Evolutionary conservation across 805 yeast genomes (phyloP), one percentile per base, ranked within the genome.

Genomic region (Grigorovia humatica): DNA sequence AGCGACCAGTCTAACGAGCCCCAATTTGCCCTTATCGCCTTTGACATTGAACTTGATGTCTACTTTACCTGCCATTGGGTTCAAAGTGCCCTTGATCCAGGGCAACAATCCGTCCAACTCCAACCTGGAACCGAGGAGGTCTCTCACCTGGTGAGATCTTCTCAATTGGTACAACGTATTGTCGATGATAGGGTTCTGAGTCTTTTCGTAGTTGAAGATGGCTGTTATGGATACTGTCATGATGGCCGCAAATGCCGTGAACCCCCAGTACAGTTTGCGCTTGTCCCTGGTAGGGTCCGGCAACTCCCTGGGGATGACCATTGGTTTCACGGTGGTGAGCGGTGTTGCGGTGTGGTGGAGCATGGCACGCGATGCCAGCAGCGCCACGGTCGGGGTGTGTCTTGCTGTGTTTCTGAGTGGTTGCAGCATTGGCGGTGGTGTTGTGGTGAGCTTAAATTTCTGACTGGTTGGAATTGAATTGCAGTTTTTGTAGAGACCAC

Each of bases 121-220:
- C 56, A 91, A 85, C 60, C 85, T 82, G 47, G 77, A 79, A 18
- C 98, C 98, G 47, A 91, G 70, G 2, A 70, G 62, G 23, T 77
- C 79, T 51, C 80, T 74, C 11, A 89, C 89, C 45, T 70, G 55
- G 9, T 76, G 74, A 1, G 91, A 83, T 63, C 96, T 76, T 64
- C 99, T 79, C 59, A 91, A 70, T 56, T 88, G 85, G 67, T 88
- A 89, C 66, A 93, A 72, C 4, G 96, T 85, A 7, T 96, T 90
- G 43, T 85, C 79, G 59, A 91, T 85, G 53, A 91, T 78, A 1
- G 98, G 97, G 13, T 96, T 87, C 46, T 85, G 81, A 18, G 89
- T 82, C 66, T 89, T 90, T 66, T 93, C 99, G 69, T 91, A 90
- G 73, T 93, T 90, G 77, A 91, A 83, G 60, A 91, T 86, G 32